Percentiles rank a stretch among this genome's conserved stretches.
Evolutionary conservation across 805 yeast species (phyloP).

Genomic region (Ogataea henricii): DNA sequence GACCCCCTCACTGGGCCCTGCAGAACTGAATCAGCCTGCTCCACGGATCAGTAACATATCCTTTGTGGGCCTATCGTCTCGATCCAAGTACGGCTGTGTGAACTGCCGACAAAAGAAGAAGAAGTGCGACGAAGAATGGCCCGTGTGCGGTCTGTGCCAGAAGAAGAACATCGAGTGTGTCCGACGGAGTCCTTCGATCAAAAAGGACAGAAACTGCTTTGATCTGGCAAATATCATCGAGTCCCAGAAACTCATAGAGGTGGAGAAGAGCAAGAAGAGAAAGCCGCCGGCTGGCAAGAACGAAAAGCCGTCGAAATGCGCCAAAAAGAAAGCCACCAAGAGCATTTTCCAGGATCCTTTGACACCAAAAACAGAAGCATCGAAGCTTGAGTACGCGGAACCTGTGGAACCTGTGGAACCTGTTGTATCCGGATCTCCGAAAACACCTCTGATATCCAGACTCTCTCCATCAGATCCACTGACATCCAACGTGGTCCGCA

Average conservation of each 20-base stretch:
- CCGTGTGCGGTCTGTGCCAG: constrained; percentile 47
- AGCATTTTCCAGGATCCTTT: not conserved
- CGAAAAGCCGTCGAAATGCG: not conserved
- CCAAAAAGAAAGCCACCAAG: not conserved
- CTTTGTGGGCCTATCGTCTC: constrained; percentile 35
- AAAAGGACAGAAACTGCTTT: constrained; percentile 14
- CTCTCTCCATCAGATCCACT: not conserved
- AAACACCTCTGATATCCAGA: not conserved
- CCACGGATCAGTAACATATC: constrained; percentile 27
- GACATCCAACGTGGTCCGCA: constrained; percentile 10
- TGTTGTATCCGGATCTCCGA: not conserved
- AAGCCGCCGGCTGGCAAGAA: not conserved
- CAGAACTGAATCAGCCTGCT: not conserved
- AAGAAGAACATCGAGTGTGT: constrained; percentile 35
- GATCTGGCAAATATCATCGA: constrained; percentile 19
- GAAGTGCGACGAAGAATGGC: constrained; percentile 51
- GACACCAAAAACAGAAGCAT: not conserved
- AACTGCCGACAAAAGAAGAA: constrained; percentile 47
- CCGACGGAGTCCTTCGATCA: constrained; percentile 21
- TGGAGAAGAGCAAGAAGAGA: constrained; percentile 12
- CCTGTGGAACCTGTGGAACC: not conserved
- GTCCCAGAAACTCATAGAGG: constrained; percentile 20
- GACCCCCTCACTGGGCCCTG: not conserved
- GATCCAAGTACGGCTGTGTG: constrained; percentile 43
- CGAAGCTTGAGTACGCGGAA: not conserved